These are phyloP conservation scores for Chamaenerion angustifolium DNA, from an alignment of 345 rosid species.

Conservation along the genomic window DNA sequence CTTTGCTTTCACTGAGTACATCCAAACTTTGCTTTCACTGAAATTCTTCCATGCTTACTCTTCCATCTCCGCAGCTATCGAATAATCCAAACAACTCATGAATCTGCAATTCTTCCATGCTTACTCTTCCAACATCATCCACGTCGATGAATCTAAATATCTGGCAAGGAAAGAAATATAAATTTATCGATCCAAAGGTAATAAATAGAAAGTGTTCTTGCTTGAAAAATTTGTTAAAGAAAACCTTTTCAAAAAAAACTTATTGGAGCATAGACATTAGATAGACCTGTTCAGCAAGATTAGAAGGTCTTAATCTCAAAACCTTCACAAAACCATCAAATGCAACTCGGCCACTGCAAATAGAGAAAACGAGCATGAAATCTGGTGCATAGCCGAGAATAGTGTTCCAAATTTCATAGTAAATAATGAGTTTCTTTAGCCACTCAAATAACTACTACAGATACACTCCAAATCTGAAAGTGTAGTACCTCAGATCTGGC, in stretches of 20 bases:
- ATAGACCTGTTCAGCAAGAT: conserved; percentile 61
- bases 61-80: conserved; percentile 43
- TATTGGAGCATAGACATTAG: conserved; percentile 11
- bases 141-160: conserved; percentile 72
- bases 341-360: conserved; percentile 67
- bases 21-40: too few relatives aligned
- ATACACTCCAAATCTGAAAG: too few relatives aligned
- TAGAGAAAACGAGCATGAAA: conserved; percentile 3
- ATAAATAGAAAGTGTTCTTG: neutral
- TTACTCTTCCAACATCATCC: conserved; percentile 63
- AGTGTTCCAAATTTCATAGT: too few relatives aligned
- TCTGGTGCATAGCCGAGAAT: neutral
- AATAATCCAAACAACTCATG: conserved; percentile 35
- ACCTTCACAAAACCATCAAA: conserved; percentile 42
- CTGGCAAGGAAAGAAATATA: conserved; percentile 22
- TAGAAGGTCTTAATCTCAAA: conserved; percentile 44
- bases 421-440: too few relatives aligned
- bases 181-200: too few relatives aligned
- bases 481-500: conserved; percentile 67
- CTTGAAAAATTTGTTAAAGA: neutral
- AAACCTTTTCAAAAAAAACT: neutral
- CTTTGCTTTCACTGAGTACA: too few relatives aligned
- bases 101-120: conserved; percentile 55
- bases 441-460: neutral
- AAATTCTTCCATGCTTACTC: conserved; percentile 37